Evolutionary conservation across 768 basidiomycete genomes (phyloP), one percentile per base, ranked within the genome.

Genomic region (Mycena venus): DNA sequence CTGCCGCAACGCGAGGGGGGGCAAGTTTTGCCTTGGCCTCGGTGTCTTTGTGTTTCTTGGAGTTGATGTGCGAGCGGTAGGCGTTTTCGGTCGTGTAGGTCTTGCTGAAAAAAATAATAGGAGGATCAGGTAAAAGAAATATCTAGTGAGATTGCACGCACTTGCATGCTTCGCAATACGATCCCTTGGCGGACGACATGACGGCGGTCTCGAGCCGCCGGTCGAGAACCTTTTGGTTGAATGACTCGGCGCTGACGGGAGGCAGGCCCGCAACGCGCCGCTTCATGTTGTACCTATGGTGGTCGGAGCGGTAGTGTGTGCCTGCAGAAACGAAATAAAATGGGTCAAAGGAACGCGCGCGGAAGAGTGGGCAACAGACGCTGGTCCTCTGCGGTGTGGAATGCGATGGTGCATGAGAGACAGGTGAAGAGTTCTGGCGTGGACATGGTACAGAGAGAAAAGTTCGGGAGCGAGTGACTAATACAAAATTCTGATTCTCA

Each of bases 251-350:
- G 71, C 91, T 92, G 79, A 99, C 91, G 2, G 98, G 97, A 11
- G 96, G 94, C 2, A 99, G 89, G 7, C 90, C 91, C 2, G 98
- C 97, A 21, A 99, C 95, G 32, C 96, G 92, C 76, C 97, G 94
- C 87, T 98, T 98, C 92, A 99, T 96, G 81, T 99, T 99, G 85
- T 99, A 99, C 65, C 97, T 89, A 85, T 99, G 98, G 83, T 95
- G 94, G 83, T 99, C 98, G 29, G 96, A 95, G 75, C 92, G 91
- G 83, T 98, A 99, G 82, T 99, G 98, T 0, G 86, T 84, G 72
- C 98, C 95, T 96, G 78, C n/a, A n/a, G 17, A 78, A 31, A 53
- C 23, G 56, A 23, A n/a, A 60, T 38, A 23, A 60, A 55, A 4
- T 27, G 55, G 55, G 76, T 65, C 25, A 75, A 71, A 32, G 72